These are phyloP conservation scores for Smittium mucronatum DNA, from an alignment of 371 early-diverging fungal genomes.

Conservation along the genomic window DNA sequence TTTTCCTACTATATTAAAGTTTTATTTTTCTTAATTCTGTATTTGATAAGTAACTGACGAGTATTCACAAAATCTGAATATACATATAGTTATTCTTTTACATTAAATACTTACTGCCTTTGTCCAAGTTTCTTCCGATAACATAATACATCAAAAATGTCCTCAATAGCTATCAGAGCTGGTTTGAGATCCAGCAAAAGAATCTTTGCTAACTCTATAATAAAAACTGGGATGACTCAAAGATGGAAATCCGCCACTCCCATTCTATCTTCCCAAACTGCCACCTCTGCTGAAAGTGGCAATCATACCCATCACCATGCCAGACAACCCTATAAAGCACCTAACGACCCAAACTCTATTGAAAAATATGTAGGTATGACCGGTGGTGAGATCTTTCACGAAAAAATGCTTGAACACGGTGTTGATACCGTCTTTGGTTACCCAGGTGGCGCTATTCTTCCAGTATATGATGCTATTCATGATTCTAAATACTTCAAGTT, in stretches of 20 bases:
- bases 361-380: constrained; percentile 77
- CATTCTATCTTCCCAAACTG: background rate
- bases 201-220: background rate
- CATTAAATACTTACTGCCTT: too few species aligned
- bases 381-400: constrained; percentile 97
- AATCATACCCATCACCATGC: background rate
- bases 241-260: background rate
- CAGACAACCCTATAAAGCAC: background rate
- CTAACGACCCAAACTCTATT: background rate
- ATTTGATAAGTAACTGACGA: too few species aligned
- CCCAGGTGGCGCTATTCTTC: constrained; percentile 93
- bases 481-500: constrained; percentile 88
- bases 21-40: too few species aligned
- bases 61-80: too few species aligned
- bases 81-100: too few species aligned
- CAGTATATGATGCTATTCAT: constrained; percentile 95
- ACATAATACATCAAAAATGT: too few species aligned
- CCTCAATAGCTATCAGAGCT: background rate
- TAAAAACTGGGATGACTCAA: background rate
- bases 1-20: too few species aligned
- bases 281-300: background rate
- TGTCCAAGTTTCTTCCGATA: too few species aligned
- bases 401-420: constrained; percentile 87
- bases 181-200: background rate
- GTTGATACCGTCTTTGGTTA: constrained; percentile 94